These are phyloP conservation scores for Fusarium setosum DNA, from an alignment of 2,329 filamentous ascomycete genomes.

Conservation along the genomic window DNA sequence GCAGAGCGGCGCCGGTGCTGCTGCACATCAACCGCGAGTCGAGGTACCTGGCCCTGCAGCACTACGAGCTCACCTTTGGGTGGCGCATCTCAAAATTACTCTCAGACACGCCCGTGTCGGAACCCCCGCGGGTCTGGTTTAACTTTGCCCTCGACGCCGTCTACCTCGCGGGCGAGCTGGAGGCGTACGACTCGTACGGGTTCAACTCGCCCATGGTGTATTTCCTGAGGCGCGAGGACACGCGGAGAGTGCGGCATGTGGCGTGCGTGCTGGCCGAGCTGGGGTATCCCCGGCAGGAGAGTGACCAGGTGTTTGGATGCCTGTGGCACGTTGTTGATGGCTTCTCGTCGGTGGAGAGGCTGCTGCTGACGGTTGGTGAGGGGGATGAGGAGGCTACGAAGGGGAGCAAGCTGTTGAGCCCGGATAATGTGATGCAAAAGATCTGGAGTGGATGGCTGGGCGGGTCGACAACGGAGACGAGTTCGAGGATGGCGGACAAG, in stretches of 20 bases:
- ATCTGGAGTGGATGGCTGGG: conserved; percentile 60
- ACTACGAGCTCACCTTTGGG: conserved; percentile 59
- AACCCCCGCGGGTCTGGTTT: conserved; percentile 57
- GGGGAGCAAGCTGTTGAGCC: conserved; percentile 43
- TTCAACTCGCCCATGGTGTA: conserved; percentile 62
- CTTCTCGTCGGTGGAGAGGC: conserved; percentile 49
- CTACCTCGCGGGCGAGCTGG: conserved; percentile 60
- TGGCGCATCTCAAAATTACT: conserved; percentile 59
- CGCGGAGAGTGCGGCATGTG: conserved; percentile 55
- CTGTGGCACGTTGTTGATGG: conserved; percentile 62
- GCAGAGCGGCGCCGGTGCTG: conserved; percentile 52
- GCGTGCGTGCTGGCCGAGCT: conserved; percentile 58
- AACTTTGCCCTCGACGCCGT: conserved; percentile 60
- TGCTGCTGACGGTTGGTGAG: conserved; percentile 56
- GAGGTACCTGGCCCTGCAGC: conserved; percentile 52
- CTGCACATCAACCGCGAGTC: conserved; percentile 58
- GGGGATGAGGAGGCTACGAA: conserved; percentile 49
- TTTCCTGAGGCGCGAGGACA: conserved; percentile 57
- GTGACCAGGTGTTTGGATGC: conserved; percentile 59
- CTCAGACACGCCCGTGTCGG: conserved; percentile 47
- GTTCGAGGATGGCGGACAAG: conserved; percentile 53
- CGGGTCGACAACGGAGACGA: conserved; percentile 52
- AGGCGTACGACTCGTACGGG: conserved; percentile 58
- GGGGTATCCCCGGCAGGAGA: conserved; percentile 54
- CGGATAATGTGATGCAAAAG: conserved; percentile 57